Percentiles rank a stretch among this genome's conserved stretches.
Evolutionary conservation across 768 basidiomycete genomes (phyloP).

Genomic region (Lactarius deliciosus): DNA sequence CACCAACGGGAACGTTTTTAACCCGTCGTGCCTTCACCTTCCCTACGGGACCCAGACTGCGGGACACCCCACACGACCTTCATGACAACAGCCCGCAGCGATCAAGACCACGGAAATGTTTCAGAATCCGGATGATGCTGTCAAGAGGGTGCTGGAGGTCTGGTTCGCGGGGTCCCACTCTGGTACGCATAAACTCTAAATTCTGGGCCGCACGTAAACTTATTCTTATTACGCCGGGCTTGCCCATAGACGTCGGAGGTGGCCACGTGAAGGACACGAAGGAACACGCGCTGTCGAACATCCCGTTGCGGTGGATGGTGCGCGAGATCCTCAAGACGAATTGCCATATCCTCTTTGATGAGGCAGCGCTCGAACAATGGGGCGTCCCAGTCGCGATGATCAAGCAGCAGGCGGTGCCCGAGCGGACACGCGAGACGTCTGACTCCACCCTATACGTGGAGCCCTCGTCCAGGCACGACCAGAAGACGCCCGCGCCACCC

Average conservation of each 20-base stretch:
- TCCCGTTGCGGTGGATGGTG: conserved; percentile 29
- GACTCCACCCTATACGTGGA: not conserved
- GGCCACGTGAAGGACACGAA: conserved; percentile 17
- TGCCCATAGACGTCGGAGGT: conserved; percentile 24
- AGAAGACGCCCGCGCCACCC: not conserved
- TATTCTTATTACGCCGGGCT: not conserved
- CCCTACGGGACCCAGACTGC: not conserved
- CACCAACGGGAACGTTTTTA: conserved; percentile 12
- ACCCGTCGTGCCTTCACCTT: not conserved
- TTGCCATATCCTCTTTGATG: conserved; percentile 22
- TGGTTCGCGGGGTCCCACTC: conserved; percentile 28
- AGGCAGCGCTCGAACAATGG: conserved; percentile 15
- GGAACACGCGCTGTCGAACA: conserved; percentile 21
- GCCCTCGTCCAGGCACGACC: not conserved
- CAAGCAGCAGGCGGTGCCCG: not conserved
- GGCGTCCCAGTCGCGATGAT: conserved; percentile 17
- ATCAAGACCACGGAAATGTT: not conserved
- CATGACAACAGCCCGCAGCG: not conserved
- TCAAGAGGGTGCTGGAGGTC: conserved; percentile 25
- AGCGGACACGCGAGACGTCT: not conserved
- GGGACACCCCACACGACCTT: conserved; percentile 8
- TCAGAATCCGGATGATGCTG: not conserved
- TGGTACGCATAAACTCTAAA: conserved; percentile 8
- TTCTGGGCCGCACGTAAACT: not conserved
- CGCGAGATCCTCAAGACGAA: conserved; percentile 24